These are phyloP conservation scores for Talaromyces sp. DNA, from an alignment of 2,329 filamentous ascomycete species.

Conservation along the genomic window DNA sequence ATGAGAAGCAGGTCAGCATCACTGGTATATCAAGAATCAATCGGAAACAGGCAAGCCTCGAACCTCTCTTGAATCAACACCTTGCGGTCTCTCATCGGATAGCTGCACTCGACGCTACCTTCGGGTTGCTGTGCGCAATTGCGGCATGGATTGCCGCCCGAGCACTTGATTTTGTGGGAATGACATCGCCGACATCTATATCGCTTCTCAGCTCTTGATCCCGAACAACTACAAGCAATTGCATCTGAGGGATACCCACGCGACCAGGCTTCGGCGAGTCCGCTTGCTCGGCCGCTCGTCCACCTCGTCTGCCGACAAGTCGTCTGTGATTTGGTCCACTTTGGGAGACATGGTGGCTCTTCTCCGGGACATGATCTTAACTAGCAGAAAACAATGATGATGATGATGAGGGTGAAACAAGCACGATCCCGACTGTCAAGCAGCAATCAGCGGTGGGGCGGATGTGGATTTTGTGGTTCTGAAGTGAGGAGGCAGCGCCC, in stretches of 20 bases:
- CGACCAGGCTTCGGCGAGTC: slow-evolving; percentile 11
- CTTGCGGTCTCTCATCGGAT: slow-evolving; percentile 13
- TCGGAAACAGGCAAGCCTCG: background rate
- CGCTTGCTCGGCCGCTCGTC: slow-evolving; percentile 12
- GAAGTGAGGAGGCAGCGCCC: background rate
- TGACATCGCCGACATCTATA: slow-evolving; percentile 14
- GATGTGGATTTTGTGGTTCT: background rate
- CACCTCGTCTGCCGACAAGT: background rate
- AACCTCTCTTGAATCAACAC: slow-evolving; percentile 12
- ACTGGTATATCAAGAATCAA: background rate
- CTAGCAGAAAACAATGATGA: background rate
- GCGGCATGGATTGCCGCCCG: slow-evolving; percentile 11
- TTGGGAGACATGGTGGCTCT: background rate
- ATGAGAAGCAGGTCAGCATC: background rate
- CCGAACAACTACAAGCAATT: background rate
- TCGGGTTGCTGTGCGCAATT: slow-evolving; percentile 10
- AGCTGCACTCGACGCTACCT: slow-evolving; percentile 12
- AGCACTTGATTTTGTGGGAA: slow-evolving; percentile 13
- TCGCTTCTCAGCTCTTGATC: background rate
- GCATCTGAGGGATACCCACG: slow-evolving; percentile 6
- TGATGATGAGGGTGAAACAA: background rate
- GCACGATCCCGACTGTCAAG: background rate
- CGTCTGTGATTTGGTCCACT: background rate
- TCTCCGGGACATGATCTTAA: background rate
- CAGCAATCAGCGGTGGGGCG: background rate